A percentile compares a stretch with the other conserved stretches of the same genome.
These are phyloP conservation scores for Alternaria alternata DNA, from an alignment of 2,329 filamentous ascomycete species.

Conservation along the genomic window DNA sequence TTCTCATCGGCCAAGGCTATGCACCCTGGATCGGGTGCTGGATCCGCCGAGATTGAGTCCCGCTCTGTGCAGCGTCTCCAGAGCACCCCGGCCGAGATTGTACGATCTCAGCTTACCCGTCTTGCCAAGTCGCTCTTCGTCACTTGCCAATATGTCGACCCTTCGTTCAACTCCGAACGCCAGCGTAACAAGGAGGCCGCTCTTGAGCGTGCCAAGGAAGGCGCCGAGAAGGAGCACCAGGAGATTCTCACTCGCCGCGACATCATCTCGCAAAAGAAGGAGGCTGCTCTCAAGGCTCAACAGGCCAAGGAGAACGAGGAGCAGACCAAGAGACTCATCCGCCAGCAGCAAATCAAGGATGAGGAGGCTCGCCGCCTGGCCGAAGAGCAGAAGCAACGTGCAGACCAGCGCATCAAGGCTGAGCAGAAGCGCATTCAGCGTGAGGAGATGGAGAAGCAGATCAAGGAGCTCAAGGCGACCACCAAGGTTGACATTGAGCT, in stretches of 20 bases:
- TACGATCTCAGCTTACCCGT: slow-evolving; percentile 90
- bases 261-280: slow-evolving; percentile 95
- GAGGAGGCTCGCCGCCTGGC: slow-evolving; percentile 87
- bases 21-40: slow-evolving; percentile 81
- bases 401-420: slow-evolving; percentile 82
- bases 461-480: slow-evolving; percentile 92
- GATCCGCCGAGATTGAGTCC: slow-evolving; percentile 85
- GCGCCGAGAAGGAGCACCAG: slow-evolving; percentile 89
- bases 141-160: slow-evolving; percentile 95
- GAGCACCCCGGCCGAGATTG: slow-evolving; percentile 97
- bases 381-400: slow-evolving; percentile 92
- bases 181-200: slow-evolving; percentile 81
- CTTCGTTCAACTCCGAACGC: slow-evolving; percentile 83
- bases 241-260: slow-evolving; percentile 87
- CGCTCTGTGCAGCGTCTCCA: slow-evolving; percentile 92
- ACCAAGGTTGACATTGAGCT: slow-evolving; percentile 89
- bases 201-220: slow-evolving; percentile 81
- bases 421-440: slow-evolving; percentile 56
- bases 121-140: slow-evolving; percentile 90
- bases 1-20: slow-evolving; percentile 96
- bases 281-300: slow-evolving; percentile 87
- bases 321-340: slow-evolving; percentile 83
- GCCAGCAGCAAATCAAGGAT: slow-evolving; percentile 86
- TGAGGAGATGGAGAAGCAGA: slow-evolving; percentile 76
- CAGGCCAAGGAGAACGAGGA: slow-evolving; percentile 93